Evolutionary conservation across 495 filamentous ascomycete genomes (phyloP).

Genomic region (Aspergillus bertholletiae): DNA sequence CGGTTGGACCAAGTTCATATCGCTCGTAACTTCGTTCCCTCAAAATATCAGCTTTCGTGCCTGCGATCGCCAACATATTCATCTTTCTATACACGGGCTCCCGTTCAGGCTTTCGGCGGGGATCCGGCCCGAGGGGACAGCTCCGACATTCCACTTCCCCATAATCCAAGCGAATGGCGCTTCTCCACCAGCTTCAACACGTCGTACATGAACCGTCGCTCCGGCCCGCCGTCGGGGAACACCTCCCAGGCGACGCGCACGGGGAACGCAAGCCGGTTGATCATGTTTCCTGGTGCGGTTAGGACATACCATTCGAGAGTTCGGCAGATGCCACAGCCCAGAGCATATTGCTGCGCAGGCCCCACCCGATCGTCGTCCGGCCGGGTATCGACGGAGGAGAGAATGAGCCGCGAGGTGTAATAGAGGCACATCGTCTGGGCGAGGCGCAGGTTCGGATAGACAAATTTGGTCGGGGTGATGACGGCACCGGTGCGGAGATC

Average conservation of each 20-base stretch:
- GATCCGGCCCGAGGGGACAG: conserved; percentile 21
- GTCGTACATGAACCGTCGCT: conserved; percentile 35
- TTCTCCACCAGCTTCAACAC: conserved; percentile 40
- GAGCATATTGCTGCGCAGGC: conserved; percentile 33
- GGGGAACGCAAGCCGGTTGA: conserved; percentile 44
- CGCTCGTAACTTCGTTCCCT: not conserved
- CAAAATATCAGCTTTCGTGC: not conserved
- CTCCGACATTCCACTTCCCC: conserved; percentile 41
- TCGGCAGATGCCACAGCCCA: conserved; percentile 42
- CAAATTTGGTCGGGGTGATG: conserved; percentile 31
- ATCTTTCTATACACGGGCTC: not conserved
- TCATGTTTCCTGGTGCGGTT: conserved; percentile 42
- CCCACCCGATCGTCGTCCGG: conserved; percentile 29
- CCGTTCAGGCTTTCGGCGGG: not conserved
- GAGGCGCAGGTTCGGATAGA: conserved; percentile 39
- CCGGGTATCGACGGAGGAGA: conserved; percentile 37
- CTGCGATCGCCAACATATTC: not conserved
- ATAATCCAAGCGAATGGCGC: conserved; percentile 37
- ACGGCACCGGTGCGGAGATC: conserved; percentile 37
- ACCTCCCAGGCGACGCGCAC: conserved; percentile 44
- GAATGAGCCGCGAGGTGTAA: conserved; percentile 31
- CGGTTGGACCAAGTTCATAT: too few relatives aligned
- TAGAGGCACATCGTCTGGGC: conserved; percentile 45
- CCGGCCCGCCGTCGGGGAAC: conserved; percentile 34
- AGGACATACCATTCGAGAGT: conserved; percentile 40